Base-by-base conservation (phyloP, 202 grass and related monocot species). In the Thinopyrum obtusiflorum region DNA sequence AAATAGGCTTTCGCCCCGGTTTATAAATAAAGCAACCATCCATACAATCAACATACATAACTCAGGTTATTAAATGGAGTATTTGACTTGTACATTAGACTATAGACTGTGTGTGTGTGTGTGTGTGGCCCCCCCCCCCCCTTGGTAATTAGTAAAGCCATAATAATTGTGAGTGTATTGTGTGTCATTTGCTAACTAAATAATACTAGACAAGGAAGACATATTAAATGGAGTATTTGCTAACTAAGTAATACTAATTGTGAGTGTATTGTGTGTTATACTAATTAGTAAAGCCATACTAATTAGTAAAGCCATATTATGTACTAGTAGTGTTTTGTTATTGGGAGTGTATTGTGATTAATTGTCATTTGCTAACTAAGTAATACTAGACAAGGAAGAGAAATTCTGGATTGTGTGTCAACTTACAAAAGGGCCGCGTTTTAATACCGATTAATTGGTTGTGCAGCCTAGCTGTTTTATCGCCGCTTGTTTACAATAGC, bases 61-160 rank as follows among this genome's bases (percentile, higher is more conserved):
- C 10, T 29, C 32, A 26, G 7, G 68, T 65, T 86, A n/a, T 26
- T 77, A 81, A 76, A 47, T 77, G 15, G 18, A 89, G 55, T 36
- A 64, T 32, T 10, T 73, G 53, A 18, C 44, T 46, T 75, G 1
- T 83, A 88, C 24, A 63, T 83, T 88, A 26, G 12, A 67, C 4
- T 70, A 9, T 36, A 66, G 14, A 65, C 31, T 11, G n/a, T 40
- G 2, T 40, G 37, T 40, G 39, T 42, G 31, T 32, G 31, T 32
- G 31, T 32, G 31, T 32, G 28, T n/a, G n/a, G n/a, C n/a, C n/a
- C n/a, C n/a, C n/a, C n/a, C n/a, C n/a, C n/a, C n/a, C n/a, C n/a
- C n/a, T n/a, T 18, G 53, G 61, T 49, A 63, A 29, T 29, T 83
- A 49, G 31, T 47, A 78, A 62, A 62, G 61, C 2, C 49, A 83